Evolutionary conservation across 441 rosid species (phyloP), one percentile per base, ranked within the genome.

Genomic region (Erysimum cheiri): DNA sequence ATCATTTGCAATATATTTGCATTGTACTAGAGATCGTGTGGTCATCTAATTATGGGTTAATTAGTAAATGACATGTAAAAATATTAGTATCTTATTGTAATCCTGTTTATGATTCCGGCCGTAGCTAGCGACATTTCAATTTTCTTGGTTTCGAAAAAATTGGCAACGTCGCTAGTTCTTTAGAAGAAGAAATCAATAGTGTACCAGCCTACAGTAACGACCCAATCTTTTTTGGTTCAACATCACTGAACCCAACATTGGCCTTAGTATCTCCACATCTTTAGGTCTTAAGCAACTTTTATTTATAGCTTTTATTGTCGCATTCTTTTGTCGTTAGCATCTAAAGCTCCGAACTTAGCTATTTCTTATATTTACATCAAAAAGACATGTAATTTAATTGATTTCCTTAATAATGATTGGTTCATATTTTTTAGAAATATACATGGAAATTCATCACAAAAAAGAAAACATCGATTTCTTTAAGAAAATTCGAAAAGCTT

Each of bases 181-280:
- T 29, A 67, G 2, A 47, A 57, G 5, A 68, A 22, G 3, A 46
- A 47, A 46, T 8, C 29, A 48, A 61, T 8, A 13, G 44, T 53
- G 53, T 11, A 17, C 50, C 33, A 31, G 50, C 40, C 58, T 44
- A 63, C 48, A 14, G 35, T 44, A 33, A 15, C 32, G 26, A 63
- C 44, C 32, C 54, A 17, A 0, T 5, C 22, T 3, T 3, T 53
- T 44, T 35, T 35, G 57, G 22, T 19, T 35, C 43, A 58, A 59
- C 61, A 19, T 59, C 40, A 19, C 46, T 53, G 37, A 66, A 43
- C 53, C 61, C 40, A 66, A 50, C 39, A 54, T 66, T 59, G 24
- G 72, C 56, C 44, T 66, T n/a, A 9, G 46, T 17, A 64, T 73
- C 54, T 66, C 77, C 53, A 72, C 71, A 72, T 39, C 60, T 48